Evolutionary conservation across 306 rosid species (phyloP), one percentile per base, ranked within the genome.

Genomic region (Corylus avellana): DNA sequence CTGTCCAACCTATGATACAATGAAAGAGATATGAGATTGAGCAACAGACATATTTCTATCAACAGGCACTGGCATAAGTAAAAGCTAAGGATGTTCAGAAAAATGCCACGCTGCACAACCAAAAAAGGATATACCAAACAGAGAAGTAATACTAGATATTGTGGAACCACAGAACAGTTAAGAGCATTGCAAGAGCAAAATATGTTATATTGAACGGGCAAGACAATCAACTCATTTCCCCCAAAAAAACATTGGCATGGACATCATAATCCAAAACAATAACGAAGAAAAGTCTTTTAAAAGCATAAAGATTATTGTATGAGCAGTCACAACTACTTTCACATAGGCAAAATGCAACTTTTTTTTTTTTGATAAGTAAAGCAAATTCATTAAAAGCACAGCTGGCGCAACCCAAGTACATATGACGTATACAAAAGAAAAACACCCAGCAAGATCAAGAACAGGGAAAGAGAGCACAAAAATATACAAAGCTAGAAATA

Each of bases 1-100:
- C 75, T 89, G 95, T 51, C 97, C 97, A 82, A 93, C 97, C 98
- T 93, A 87, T 46, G 78, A 78, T 12, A 29, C 16, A 51, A 54
- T 46, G 59, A 68, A 56, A 35, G 54, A 56, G 77, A 64, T 42
- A 64, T 29, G 50, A 83, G 42, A 49, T 67, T 12, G 71, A 72
- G 78, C 27, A 77, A 59, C 13, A 1, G 14, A 32, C 73, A 59
- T 69, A 49, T 77, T 81, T 75, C 79, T 76, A 82, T 53, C 68
- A 74, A 29, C 18, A 20, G 48, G 12, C 5, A 76, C 32, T 63
- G 29, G 37, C 49, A 14, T 17, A 29, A 18, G 12, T 27, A 13
- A 54, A 48, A 32, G 29, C 59, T 39, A 64, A 7, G 39, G 67
- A 12, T 8, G 11, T 57, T 18, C 11, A 8, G 63, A n/a, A 12